Percentiles rank a stretch among this genome's conserved stretches.
Conservation (phyloP, 768 basidiomycete species). For the Stropharia rugosoannulata region DNA sequence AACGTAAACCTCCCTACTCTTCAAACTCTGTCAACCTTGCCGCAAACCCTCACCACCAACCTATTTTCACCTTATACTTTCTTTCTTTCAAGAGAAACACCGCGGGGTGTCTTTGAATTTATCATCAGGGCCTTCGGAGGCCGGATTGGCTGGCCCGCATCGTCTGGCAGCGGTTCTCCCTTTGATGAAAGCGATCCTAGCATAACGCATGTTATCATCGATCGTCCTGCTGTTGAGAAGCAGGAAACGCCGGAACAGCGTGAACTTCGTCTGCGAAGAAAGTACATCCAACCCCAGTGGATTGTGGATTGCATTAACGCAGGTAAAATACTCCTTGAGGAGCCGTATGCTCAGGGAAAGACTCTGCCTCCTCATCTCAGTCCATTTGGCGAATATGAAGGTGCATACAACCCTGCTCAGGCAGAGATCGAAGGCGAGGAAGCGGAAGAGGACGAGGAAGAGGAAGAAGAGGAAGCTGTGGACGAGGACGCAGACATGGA, state of each 20-base stretch:
- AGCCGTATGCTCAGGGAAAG: slow-evolving; percentile 81
- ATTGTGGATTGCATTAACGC: slow-evolving; percentile 94
- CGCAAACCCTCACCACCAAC: slow-evolving; percentile 53
- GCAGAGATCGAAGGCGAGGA: slow-evolving; percentile 21
- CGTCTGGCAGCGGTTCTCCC: slow-evolving; percentile 81
- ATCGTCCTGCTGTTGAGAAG: slow-evolving; percentile 67
- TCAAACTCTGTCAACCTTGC: slow-evolving; percentile 59
- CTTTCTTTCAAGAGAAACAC: slow-evolving; percentile 91
- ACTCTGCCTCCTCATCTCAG: slow-evolving; percentile 92
- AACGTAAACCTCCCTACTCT: slow-evolving; percentile 64
- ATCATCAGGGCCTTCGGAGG: slow-evolving; percentile 91
- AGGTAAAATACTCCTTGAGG: slow-evolving; percentile 80
- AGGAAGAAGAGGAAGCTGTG: slow-evolving; percentile 11
- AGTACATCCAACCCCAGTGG: slow-evolving; percentile 97
- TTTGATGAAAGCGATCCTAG: slow-evolving; percentile 73
- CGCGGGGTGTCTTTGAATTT: slow-evolving; percentile 92
- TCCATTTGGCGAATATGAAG: slow-evolving; percentile 85
- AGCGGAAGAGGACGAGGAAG: neutral
- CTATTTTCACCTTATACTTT: slow-evolving; percentile 88
- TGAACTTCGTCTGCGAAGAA: slow-evolving; percentile 65
- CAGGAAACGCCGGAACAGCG: slow-evolving; percentile 58
- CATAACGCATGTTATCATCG: slow-evolving; percentile 95
- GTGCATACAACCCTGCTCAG: slow-evolving; percentile 68
- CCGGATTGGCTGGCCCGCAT: slow-evolving; percentile 83
- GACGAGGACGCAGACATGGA: slow-evolving; percentile 11